phyloP scores from a whole-genome alignment of 148 eudicot genomes.

The Fagopyrum homotropicum region DNA sequence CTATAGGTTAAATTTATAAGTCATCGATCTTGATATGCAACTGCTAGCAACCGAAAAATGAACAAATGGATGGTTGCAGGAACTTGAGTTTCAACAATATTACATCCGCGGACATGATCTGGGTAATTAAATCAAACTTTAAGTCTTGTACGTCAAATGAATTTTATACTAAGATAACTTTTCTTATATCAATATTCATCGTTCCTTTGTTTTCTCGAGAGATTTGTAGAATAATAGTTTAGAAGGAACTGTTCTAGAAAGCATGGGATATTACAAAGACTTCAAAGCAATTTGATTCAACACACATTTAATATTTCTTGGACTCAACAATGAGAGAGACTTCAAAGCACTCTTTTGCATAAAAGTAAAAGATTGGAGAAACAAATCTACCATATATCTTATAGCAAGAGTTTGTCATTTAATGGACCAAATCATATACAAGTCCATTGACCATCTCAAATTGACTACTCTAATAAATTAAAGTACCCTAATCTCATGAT shows the following conservation, averaged over 20 bases:
- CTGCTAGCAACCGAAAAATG: not conserved
- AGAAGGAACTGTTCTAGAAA: constrained; percentile 52
- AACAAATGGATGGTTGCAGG: constrained; percentile 30
- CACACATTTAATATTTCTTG: too few species aligned
- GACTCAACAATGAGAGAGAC: too few species aligned
- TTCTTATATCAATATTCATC: not conserved
- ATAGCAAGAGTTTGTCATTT: too few species aligned
- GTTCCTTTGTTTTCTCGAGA: constrained; percentile 26
- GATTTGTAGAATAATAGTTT: constrained; percentile 66
- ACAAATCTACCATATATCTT: too few species aligned
- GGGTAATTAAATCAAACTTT: constrained; percentile 47
- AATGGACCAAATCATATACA: too few species aligned
- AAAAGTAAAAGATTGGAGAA: too few species aligned
- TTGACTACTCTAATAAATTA: too few species aligned
- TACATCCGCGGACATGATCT: constrained; percentile 59
- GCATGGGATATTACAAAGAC: constrained; percentile 52
- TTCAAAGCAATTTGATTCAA: too few species aligned
- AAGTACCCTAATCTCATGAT: too few species aligned
- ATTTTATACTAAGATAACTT: not conserved
- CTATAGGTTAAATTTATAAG: not conserved
- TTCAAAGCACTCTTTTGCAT: too few species aligned
- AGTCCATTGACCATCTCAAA: too few species aligned
- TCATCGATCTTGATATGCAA: not conserved
- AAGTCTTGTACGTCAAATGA: constrained; percentile 47
- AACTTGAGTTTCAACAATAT: constrained; percentile 69